Evolutionary conservation across 1,284 basidiomycete species (phyloP).

Genomic region (Cutaneotrichosporon sp.): DNA sequence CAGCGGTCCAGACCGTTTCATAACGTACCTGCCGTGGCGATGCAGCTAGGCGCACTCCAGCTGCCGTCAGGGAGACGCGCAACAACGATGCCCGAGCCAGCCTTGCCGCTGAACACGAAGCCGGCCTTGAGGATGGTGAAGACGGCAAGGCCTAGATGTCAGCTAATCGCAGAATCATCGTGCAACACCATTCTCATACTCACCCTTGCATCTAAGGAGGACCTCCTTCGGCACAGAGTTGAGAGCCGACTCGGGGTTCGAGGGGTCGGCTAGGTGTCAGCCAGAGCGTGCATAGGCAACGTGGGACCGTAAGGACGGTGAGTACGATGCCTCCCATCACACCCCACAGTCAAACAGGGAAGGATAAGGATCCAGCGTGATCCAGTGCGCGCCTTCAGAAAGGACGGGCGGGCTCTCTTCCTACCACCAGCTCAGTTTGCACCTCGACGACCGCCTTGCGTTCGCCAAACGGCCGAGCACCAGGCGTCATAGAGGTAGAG

Average conservation of each 20-base stretch:
- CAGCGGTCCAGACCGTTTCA: not conserved
- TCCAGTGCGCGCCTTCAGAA: too few species aligned
- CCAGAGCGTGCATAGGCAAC: too few species aligned
- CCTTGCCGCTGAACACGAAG: slow-evolving; percentile 95
- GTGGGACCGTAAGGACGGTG: too few species aligned
- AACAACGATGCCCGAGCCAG: slow-evolving; percentile 91
- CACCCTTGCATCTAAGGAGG: slow-evolving; percentile 82
- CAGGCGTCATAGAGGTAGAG: too few species aligned
- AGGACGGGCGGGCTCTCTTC: too few species aligned
- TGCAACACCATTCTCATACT: not conserved
- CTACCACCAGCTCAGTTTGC: too few species aligned
- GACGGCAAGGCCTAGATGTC: slow-evolving; percentile 76
- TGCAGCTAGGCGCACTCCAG: slow-evolving; percentile 96
- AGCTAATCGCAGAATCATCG: not conserved
- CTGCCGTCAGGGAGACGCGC: slow-evolving; percentile 95
- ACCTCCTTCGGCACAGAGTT: slow-evolving; percentile 96
- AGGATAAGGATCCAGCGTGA: too few species aligned
- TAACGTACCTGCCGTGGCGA: slow-evolving; percentile 79
- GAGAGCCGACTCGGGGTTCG: slow-evolving; percentile 83
- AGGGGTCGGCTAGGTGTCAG: slow-evolving; percentile 71
- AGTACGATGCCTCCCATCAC: too few species aligned
- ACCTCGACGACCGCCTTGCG: too few species aligned
- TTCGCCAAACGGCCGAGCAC: too few species aligned
- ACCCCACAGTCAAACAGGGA: too few species aligned
- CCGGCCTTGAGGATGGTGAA: slow-evolving; percentile 92